Conservation (phyloP, 306 rosid species). For the Vigna reflexopilosa region DNA sequence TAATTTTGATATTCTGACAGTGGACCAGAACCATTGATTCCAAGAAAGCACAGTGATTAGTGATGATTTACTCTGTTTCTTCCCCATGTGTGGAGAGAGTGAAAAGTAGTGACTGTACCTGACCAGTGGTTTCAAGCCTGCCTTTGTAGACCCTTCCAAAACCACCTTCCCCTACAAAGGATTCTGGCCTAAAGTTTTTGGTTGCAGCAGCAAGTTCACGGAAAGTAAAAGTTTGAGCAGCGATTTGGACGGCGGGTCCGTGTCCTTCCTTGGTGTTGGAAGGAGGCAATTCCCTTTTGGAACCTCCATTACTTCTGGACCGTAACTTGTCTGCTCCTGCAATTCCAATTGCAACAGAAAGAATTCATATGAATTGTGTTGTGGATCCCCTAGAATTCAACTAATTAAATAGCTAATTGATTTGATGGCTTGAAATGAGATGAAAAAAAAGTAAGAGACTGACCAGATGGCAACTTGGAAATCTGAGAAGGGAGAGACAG, state of each 20-base stretch:
- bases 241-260: conserved; percentile 65
- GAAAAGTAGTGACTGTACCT: conserved; percentile 47
- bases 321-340: conserved; percentile 75
- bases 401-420: background rate
- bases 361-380: background rate
- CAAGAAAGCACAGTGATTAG: background rate
- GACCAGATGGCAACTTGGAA: conserved; percentile 82
- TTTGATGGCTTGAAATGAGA: background rate
- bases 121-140: conserved; percentile 75
- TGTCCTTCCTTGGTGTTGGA: conserved; percentile 68
- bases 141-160: conserved; percentile 93
- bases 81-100: background rate
- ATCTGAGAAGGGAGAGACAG: conserved; percentile 57
- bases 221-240: conserved; percentile 85
- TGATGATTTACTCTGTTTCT: background rate
- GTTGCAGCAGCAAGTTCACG: conserved; percentile 89
- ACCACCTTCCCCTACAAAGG: conserved; percentile 90
- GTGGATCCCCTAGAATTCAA: background rate
- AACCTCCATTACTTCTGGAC: conserved; percentile 69
- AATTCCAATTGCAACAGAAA: conserved; percentile 18
- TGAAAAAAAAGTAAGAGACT: conserved; percentile 22
- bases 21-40: background rate
- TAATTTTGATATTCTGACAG: background rate
- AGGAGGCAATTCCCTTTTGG: conserved; percentile 65
- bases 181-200: conserved; percentile 74